Evolutionary conservation across 805 yeast genomes (phyloP).

Genomic region (Teunomyces cretensis): DNA sequence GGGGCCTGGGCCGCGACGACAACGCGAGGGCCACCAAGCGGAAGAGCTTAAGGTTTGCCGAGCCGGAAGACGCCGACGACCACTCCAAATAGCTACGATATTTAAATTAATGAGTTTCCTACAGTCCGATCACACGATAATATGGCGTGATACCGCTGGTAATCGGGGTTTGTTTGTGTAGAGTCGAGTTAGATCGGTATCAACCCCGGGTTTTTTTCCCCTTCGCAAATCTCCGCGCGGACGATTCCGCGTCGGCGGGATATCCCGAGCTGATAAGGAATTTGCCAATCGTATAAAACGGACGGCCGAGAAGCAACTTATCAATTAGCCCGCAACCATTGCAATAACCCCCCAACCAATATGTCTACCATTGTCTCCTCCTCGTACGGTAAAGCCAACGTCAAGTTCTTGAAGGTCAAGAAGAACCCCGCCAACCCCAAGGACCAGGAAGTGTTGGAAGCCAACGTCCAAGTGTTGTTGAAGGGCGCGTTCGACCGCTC

Average conservation of each 20-base stretch:
- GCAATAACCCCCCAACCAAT: background rate
- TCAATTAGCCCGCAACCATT: background rate
- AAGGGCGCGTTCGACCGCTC: conserved; percentile 78
- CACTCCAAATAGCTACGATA: background rate
- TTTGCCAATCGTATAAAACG: background rate
- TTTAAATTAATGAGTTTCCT: background rate
- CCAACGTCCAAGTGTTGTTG: conserved; percentile 72
- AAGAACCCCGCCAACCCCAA: conserved; percentile 72
- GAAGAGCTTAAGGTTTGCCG: conserved; percentile 47
- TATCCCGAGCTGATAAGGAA: conserved; percentile 1
- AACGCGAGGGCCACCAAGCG: conserved; percentile 24
- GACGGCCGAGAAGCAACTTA: background rate
- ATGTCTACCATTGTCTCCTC: conserved; percentile 32
- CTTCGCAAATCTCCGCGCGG: conserved; percentile 1
- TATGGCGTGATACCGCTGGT: conserved; percentile 1
- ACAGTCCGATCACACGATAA: background rate
- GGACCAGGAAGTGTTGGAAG: conserved; percentile 80
- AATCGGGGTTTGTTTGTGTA: background rate
- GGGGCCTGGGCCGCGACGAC: conserved; percentile 2
- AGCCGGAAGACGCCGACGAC: conserved; percentile 12
- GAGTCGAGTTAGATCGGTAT: too few species aligned
- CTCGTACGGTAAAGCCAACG: conserved; percentile 89
- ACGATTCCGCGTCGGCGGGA: background rate
- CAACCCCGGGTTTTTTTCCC: too few species aligned
- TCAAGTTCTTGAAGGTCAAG: conserved; percentile 85